Base-by-base conservation (phyloP, 73 alveolate species). In the Paramecium sonneborni region DNA sequence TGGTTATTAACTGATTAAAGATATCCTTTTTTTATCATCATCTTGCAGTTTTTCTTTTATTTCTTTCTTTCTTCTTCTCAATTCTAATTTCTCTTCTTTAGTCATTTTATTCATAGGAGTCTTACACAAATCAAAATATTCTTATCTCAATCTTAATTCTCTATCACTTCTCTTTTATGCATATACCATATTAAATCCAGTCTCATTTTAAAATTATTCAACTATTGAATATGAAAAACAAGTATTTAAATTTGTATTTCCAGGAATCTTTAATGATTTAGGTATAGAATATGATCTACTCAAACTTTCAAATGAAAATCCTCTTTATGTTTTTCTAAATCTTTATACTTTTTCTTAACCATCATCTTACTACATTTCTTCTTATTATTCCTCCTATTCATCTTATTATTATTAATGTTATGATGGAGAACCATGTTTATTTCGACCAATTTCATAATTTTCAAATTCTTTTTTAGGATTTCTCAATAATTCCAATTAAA, bases 181-280 rank as follows among this genome's bases (percentile, higher is more conserved):
- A 88, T 69, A 88, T 70, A 69, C 89, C 91, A 88, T 88, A 39
- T 88, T 88, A 28, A 88, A 88, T 26, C 91, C 70, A 79, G 15
- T 89, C n/a, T 92, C 94, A 76, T 96, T 96, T 55, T 94, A 95
- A 58, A 94, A 94, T 39, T 85, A 28, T 74, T 96, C 98, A 94
- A 96, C 88, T 52, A 96, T 14, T 18, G 97, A 93, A 86, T 96
- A 96, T 20, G 97, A 96, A 37, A 96, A 96, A 28, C 98, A 97
- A 6, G 98, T 92, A 35, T 92, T 94, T 32, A 96, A 87, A 69
- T 96, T 67, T 11, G 95, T 57, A 70, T 86, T 57, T 3, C 68
- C 37, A 26, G 70, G 88, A n/a, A 11, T 32, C 12, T 3, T 35
- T 18, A 57, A 1, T 43, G 21, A 39, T 23, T 7, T 23, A 24